Evolutionary conservation across 495 filamentous ascomycete genomes (phyloP), one percentile per base, ranked within the genome.

Genomic region (Neurospora intermedia): DNA sequence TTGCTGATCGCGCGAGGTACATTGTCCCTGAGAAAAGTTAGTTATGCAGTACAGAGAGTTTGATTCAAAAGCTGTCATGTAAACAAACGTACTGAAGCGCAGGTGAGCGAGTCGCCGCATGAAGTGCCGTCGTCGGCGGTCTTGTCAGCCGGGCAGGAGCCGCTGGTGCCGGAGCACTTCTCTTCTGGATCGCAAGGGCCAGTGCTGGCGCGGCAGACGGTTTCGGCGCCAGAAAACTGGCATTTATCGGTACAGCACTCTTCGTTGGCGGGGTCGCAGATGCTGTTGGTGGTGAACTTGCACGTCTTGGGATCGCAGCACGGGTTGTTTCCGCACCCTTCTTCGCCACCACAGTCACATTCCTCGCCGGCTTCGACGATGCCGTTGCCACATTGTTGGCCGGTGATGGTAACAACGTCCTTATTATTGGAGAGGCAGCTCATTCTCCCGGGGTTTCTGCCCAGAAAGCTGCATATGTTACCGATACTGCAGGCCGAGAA

Each of bases 361-460:
- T 99, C 92, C 81, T 99, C 96, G 74, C 93, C 96, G 11, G 86
- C 81, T 81, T 99, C 96, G 48, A 99, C 96, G 74, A 99, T 98
- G 66, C 96, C 96, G 81, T 99, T 99, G 69, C 96, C 96, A 79
- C 96, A 99, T 77, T 93, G 90, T 73, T 90, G 91, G 76, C 91
- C 92, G 1, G 89, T 92, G 78, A 96, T 92, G n/a, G 92, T 95
- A n/a, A 86, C 85, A 20, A 99, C 90, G 73, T 91, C 91, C 75
- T 88, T 88, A 82, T 99, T 99, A 78, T 91, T 89, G 16, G 88
- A 89, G 23, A 99, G 84, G 83, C 96, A 98, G 39, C 75, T 81
- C 7, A 88, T 90, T 48, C 91, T 92, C 80, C 96, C 91, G 74
- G 89, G 91, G 77, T 92, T 93, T 69, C 92, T 89, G 69, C 87